A percentile compares a stretch with the other conserved stretches of the same genome.
Conservation (phyloP, 768 basidiomycete genomes). For the Grammothele lineata region DNA sequence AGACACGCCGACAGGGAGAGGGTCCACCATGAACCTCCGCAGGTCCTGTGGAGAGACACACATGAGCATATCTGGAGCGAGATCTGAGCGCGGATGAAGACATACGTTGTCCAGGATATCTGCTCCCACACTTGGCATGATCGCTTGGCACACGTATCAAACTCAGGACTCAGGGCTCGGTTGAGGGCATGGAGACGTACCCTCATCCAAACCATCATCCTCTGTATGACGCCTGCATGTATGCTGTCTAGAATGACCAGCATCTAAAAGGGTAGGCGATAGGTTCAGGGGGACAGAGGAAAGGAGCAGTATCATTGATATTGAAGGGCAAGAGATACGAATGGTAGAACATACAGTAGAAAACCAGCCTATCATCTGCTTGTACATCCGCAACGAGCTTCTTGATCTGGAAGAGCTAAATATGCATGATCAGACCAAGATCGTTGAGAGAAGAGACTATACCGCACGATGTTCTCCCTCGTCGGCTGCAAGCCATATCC, state of each 20-base stretch:
- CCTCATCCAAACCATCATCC: conserved; percentile 10
- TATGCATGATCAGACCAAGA: too few species aligned
- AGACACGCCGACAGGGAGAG: conserved; percentile 9
- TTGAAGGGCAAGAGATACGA: conserved; percentile 2
- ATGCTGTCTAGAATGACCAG: conserved; percentile 1
- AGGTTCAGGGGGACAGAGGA: too few species aligned
- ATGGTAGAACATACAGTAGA: conserved; percentile 10
- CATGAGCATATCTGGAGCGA: too few species aligned
- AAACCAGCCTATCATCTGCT: conserved; percentile 14
- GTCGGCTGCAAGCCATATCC: conserved; percentile 5
- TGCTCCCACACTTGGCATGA: background rate
- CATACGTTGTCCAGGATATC: conserved; percentile 3
- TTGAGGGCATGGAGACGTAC: background rate
- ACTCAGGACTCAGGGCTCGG: background rate
- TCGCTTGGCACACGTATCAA: conserved; percentile 3
- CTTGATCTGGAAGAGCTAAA: conserved; percentile 12
- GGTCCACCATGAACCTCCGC: conserved; percentile 11
- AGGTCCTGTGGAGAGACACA: conserved; percentile 9
- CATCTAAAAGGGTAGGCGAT: too few species aligned
- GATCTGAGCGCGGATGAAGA: conserved; percentile 4
- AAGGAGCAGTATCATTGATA: too few species aligned
- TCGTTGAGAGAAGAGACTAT: background rate
- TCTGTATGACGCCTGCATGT: background rate
- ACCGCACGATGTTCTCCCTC: conserved; percentile 11
- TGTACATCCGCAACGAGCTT: conserved; percentile 8